Conservation (phyloP, 2,329 filamentous ascomycete species). For the Taxawa tesnikishii region DNA sequence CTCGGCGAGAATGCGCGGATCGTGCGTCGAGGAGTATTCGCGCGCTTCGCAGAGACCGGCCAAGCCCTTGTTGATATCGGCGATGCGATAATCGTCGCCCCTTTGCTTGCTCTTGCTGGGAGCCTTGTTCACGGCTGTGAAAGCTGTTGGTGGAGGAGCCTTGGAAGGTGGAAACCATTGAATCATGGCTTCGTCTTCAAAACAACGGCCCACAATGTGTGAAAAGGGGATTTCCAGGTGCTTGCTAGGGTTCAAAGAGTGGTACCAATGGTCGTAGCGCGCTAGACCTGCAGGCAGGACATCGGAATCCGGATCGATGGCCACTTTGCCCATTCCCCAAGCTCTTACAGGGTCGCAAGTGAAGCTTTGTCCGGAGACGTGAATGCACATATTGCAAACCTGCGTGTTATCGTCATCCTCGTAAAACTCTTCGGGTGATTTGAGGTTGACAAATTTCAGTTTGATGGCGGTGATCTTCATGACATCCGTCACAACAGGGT, state of each 20-base stretch:
- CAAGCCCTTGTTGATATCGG: slow-evolving; percentile 31
- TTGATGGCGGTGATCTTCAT: slow-evolving; percentile 42
- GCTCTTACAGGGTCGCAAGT: slow-evolving; percentile 23
- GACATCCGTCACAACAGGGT: slow-evolving; percentile 32
- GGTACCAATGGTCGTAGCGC: slow-evolving; percentile 41
- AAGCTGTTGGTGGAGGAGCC: neutral
- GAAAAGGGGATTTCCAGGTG: slow-evolving; percentile 33
- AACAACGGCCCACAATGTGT: slow-evolving; percentile 41
- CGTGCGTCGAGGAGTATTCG: slow-evolving; percentile 30
- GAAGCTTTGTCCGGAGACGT: slow-evolving; percentile 38
- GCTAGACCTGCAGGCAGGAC: slow-evolving; percentile 28
- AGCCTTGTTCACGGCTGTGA: neutral
- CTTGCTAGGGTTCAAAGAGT: slow-evolving; percentile 29
- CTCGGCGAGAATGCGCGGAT: slow-evolving; percentile 31
- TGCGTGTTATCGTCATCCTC: slow-evolving; percentile 30
- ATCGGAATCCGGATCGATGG: slow-evolving; percentile 12
- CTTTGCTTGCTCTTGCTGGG: neutral
- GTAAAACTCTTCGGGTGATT: slow-evolving; percentile 32
- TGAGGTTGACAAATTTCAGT: slow-evolving; percentile 36
- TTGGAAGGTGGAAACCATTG: slow-evolving; percentile 26
- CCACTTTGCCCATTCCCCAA: slow-evolving; percentile 18
- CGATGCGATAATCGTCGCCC: neutral
- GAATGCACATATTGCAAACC: slow-evolving; percentile 32
- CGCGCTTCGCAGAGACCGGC: slow-evolving; percentile 34
- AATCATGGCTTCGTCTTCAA: slow-evolving; percentile 37